Evolutionary conservation across 2,329 filamentous ascomycete genomes (phyloP).

Genomic region (Meredithiella fracta): DNA sequence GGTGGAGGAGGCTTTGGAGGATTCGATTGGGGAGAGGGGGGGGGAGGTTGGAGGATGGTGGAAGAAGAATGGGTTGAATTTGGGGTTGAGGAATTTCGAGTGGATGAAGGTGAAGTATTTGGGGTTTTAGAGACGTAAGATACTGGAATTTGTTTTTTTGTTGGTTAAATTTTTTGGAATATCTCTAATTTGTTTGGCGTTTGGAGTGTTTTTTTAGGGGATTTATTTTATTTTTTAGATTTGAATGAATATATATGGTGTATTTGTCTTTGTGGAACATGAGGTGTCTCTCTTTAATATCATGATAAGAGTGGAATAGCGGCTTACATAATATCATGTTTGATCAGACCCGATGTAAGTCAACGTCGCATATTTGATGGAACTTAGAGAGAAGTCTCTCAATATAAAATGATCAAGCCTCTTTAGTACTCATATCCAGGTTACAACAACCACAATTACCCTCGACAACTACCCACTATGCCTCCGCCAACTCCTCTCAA

Average conservation of each 20-base stretch:
- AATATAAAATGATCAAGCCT: too few relatives aligned
- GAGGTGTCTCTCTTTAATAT: too few relatives aligned
- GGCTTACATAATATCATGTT: too few relatives aligned
- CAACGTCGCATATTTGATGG: too few relatives aligned
- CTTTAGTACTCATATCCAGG: too few relatives aligned
- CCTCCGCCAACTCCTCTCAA: neutral
- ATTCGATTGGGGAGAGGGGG: slow-evolving; percentile 59
- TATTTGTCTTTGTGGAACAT: neutral
- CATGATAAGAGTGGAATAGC: too few relatives aligned
- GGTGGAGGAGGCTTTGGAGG: slow-evolving; percentile 86
- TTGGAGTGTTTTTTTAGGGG: neutral
- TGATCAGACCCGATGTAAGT: too few relatives aligned
- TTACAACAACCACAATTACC: too few relatives aligned
- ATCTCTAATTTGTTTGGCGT: neutral
- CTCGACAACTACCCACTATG: too few relatives aligned
- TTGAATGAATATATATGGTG: neutral
- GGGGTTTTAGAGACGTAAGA: slow-evolving; percentile 20
- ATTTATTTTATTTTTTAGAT: neutral
- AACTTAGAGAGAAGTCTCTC: too few relatives aligned
- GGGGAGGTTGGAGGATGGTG: slow-evolving; percentile 64
- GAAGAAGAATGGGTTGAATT: slow-evolving; percentile 66
- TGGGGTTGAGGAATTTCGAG: slow-evolving; percentile 68
- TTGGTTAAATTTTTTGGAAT: neutral
- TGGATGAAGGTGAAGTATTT: slow-evolving; percentile 75
- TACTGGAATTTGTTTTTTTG: neutral